Conservation (phyloP, 164 flowering plant genomes). For the Platanus orientalis region DNA sequence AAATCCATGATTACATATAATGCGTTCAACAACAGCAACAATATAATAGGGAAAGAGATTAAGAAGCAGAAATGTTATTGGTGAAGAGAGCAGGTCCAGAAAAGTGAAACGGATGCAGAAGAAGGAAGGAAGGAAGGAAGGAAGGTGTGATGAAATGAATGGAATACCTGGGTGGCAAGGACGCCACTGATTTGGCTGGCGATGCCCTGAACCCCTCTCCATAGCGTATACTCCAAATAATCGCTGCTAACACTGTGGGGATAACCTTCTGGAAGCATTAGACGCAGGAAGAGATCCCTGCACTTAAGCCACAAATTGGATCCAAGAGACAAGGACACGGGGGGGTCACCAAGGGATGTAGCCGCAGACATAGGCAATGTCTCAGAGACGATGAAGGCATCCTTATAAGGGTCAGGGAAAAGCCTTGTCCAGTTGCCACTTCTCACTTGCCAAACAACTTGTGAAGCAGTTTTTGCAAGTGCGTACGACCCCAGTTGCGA, state of each 20-base stretch:
- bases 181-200: slow-evolving; percentile 93
- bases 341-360: background rate
- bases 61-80: background rate
- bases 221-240: slow-evolving; percentile 90
- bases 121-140: too few relatives aligned
- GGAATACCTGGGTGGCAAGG: slow-evolving; percentile 79
- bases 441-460: slow-evolving; percentile 61
- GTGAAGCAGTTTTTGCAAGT: slow-evolving; percentile 25
- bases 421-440: slow-evolving; percentile 61
- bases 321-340: slow-evolving; percentile 7
- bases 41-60: too few relatives aligned
- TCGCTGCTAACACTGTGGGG: slow-evolving; percentile 83
- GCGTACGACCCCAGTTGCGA: slow-evolving; percentile 26
- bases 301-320: slow-evolving; percentile 37
- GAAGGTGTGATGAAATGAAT: too few relatives aligned
- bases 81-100: too few relatives aligned
- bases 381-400: slow-evolving; percentile 41
- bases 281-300: slow-evolving; percentile 32
- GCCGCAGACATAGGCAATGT: background rate
- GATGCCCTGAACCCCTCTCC: slow-evolving; percentile 93
- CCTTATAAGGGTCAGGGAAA: slow-evolving; percentile 38
- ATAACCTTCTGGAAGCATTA: slow-evolving; percentile 87
- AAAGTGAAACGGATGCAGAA: too few relatives aligned
- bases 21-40: background rate
- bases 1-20: background rate